Evolutionary conservation across 23 red algal genomes (phyloP), one percentile per base, ranked within the genome.

Genomic region (Agarophyton chilense): DNA sequence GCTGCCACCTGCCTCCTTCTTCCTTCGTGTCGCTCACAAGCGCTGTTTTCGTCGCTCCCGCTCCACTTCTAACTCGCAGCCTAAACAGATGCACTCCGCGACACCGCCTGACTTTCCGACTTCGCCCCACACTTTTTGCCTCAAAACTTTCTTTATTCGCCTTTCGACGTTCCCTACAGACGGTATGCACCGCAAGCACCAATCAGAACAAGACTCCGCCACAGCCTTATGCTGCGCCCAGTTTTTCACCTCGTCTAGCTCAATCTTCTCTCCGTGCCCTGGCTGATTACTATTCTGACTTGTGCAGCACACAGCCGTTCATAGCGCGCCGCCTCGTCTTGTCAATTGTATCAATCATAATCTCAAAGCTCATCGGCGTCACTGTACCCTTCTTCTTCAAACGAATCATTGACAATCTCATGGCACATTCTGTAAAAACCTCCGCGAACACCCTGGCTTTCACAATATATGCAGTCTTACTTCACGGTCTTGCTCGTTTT

Each of bases 401-500:
- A 47, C 56, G 45, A 35, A 47, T 82, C 41, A 65, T 91, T 56
- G 88, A 81, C 47, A 72, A 52, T 49, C 88, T 91, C 42, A 81
- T 81, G 56, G 58, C 24, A 19, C 31, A 74, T 63, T 54, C 44
- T 24, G 13, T 60, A 25, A 22, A 39, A 43, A 18, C 53, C 26
- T 71, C 74, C 17, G 36, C 77, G 33, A n/a, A 57, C 17, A 60
- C 70, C 8, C 41, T 62, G 4, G 2, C 8, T 26, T 45, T 44
- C 2, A 29, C 72, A 31, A 55, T 91, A 32, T 42, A 32, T 26
- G 44, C 60, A 54, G 72, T 97, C 55, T 43, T 90, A 21, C 57
- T 74, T n/a, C 72, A 97, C 56, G 89, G 78, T 46, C n/a, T 83
- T 25, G 68, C 88, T 44, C 87, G 79, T 49, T 52, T 85, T 32